Conservation (phyloP, 2,329 filamentous ascomycete genomes). For the Pestalotiopsis sp. region DNA sequence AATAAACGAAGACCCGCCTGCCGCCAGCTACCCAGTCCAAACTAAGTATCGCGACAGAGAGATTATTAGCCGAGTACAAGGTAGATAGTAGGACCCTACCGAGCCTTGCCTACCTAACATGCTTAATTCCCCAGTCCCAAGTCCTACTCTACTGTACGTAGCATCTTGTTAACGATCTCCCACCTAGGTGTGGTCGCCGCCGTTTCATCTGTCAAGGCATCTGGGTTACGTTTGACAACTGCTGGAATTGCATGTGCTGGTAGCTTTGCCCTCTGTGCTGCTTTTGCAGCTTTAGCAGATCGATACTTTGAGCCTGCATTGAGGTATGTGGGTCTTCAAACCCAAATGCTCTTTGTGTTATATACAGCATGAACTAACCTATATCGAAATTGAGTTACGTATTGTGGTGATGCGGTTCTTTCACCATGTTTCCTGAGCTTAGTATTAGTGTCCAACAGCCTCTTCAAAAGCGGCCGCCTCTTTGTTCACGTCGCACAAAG, state of each 20-base stretch:
- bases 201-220: neutral
- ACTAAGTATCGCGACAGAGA: neutral
- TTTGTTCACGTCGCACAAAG: neutral
- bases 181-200: neutral
- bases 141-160: neutral
- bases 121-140: neutral
- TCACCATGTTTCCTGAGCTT: neutral
- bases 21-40: neutral
- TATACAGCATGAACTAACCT: neutral
- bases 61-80: neutral
- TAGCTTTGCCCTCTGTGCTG: neutral
- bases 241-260: neutral
- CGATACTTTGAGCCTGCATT: neutral
- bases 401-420: no score
- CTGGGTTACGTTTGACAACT: neutral
- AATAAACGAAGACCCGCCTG: neutral
- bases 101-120: no score
- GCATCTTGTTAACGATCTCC: neutral
- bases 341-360: neutral
- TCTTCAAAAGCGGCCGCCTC: no score
- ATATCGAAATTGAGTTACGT: no score
- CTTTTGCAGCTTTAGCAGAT: neutral
- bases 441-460: no score
- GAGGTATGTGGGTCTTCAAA: neutral
- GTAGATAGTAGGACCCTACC: neutral